These are phyloP conservation scores for Citrullus mucosospermus DNA, from an alignment of 306 rosid genomes.

Conservation along the genomic window DNA sequence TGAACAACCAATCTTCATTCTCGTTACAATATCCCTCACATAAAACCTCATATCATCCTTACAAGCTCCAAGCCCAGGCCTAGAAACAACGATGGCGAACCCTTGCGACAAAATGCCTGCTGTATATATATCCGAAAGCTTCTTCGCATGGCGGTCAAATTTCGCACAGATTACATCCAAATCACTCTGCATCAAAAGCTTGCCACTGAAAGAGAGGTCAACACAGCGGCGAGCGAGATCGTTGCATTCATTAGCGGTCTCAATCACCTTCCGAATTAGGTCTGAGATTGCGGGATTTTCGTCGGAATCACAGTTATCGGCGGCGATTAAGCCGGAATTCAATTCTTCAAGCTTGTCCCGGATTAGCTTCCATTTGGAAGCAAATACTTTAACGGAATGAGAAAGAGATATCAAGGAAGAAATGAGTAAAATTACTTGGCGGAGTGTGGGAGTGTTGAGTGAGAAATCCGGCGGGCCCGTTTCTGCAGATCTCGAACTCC, in stretches of 20 bases:
- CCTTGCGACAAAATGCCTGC: slow-evolving; percentile 34
- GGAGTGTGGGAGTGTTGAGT: slow-evolving; percentile 21
- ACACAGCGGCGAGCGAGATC: slow-evolving; percentile 64
- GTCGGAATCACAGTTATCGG: slow-evolving; percentile 44
- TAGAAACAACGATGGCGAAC: slow-evolving; percentile 56
- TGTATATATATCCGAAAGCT: slow-evolving; percentile 36
- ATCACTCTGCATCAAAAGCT: slow-evolving; percentile 93
- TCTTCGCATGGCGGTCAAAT: slow-evolving; percentile 39
- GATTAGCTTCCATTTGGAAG: slow-evolving; percentile 63
- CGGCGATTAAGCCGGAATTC: slow-evolving; percentile 38
- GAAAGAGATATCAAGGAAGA: slow-evolving; percentile 51
- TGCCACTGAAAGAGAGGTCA: slow-evolving; percentile 70
- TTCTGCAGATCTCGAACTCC: slow-evolving; percentile 13
- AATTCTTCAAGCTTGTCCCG: slow-evolving; percentile 57
- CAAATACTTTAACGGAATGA: slow-evolving; percentile 52
- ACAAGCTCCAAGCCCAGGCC: slow-evolving; percentile 56
- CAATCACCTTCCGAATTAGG: slow-evolving; percentile 18
- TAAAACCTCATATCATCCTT: slow-evolving; percentile 81
- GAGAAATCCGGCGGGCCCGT: slow-evolving; percentile 19
- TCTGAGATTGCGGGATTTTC: slow-evolving; percentile 28
- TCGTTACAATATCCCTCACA: slow-evolving; percentile 50
- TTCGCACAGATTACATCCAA: slow-evolving; percentile 48
- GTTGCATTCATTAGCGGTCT: slow-evolving; percentile 39
- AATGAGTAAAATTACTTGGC: slow-evolving; percentile 24
- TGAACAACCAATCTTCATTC: slow-evolving; percentile 64